Evolutionary conservation across 2,329 filamentous ascomycete species (phyloP).

Genomic region (Nemania diffusa): DNA sequence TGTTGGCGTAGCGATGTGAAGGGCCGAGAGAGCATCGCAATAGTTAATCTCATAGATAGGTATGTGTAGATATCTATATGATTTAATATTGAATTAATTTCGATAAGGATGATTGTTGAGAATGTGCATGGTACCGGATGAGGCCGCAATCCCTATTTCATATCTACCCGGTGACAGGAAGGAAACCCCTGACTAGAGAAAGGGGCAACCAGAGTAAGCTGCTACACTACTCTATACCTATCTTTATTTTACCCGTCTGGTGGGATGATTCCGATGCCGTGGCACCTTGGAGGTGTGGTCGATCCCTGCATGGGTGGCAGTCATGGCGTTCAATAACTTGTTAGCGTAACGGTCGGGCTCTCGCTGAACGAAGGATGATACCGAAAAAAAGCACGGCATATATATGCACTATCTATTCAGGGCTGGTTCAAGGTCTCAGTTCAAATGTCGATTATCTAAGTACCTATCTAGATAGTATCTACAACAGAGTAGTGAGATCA

Average conservation of each 20-base stretch:
- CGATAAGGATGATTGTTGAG: neutral
- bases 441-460: neutral
- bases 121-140: neutral
- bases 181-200: neutral
- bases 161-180: neutral
- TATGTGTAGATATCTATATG: neutral
- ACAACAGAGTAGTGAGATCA: too few species aligned
- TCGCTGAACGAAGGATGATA: conserved; percentile 13
- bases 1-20: conserved; percentile 9
- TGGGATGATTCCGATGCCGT: conserved; percentile 11
- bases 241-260: neutral
- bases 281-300: conserved; percentile 17
- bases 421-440: conserved; percentile 11
- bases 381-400: neutral
- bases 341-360: conserved; percentile 15
- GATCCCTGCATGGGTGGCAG: conserved; percentile 26
- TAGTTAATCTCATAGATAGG: neutral
- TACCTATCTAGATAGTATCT: too few species aligned
- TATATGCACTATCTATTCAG: neutral
- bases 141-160: neutral
- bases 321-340: conserved; percentile 24
- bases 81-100: neutral
- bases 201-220: conserved; percentile 7
- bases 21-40: conserved; percentile 14
- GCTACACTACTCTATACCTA: neutral